Evolutionary conservation across 2,329 filamentous ascomycete genomes (phyloP).

Genomic region (Penicillium thymicola): DNA sequence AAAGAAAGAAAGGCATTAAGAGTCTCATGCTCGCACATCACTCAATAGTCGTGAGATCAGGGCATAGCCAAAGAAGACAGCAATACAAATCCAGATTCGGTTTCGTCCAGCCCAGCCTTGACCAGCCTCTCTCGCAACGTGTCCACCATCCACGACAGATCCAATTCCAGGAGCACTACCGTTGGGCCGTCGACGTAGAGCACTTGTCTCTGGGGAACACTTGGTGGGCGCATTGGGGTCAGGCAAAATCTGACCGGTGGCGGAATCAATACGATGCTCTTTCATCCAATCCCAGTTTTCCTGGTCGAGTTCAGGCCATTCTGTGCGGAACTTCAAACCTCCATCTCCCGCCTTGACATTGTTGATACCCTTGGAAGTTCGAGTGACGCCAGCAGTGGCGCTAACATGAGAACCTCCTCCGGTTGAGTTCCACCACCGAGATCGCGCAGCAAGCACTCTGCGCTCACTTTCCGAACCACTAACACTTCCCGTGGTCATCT

Average conservation of each 20-base stretch:
- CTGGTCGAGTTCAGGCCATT: slow-evolving; percentile 85
- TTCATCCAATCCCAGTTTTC: slow-evolving; percentile 94
- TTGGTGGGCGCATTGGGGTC: slow-evolving; percentile 50
- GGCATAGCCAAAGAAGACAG: slow-evolving; percentile 75
- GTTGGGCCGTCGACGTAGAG: slow-evolving; percentile 60
- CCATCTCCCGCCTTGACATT: slow-evolving; percentile 86
- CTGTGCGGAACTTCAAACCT: slow-evolving; percentile 79
- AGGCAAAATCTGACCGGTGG: slow-evolving; percentile 66
- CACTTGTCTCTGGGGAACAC: slow-evolving; percentile 63
- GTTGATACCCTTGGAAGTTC: slow-evolving; percentile 66
- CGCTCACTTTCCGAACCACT: slow-evolving; percentile 74
- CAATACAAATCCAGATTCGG: slow-evolving; percentile 70
- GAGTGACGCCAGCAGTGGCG: slow-evolving; percentile 49
- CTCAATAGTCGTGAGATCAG: slow-evolving; percentile 72
- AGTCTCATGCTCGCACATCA: slow-evolving; percentile 40
- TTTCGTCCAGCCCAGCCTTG: slow-evolving; percentile 79
- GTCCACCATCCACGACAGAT: slow-evolving; percentile 72
- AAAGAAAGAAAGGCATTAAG: too few species aligned
- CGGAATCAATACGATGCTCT: slow-evolving; percentile 72
- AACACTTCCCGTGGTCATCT: slow-evolving; percentile 95
- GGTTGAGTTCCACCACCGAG: slow-evolving; percentile 95
- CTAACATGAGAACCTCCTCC: slow-evolving; percentile 70
- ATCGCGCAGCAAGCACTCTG: slow-evolving; percentile 70
- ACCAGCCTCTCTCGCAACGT: slow-evolving; percentile 72
- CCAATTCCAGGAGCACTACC: slow-evolving; percentile 54